These are phyloP conservation scores for Carpinus viminea DNA, from an alignment of 306 rosid species.

Conservation along the genomic window DNA sequence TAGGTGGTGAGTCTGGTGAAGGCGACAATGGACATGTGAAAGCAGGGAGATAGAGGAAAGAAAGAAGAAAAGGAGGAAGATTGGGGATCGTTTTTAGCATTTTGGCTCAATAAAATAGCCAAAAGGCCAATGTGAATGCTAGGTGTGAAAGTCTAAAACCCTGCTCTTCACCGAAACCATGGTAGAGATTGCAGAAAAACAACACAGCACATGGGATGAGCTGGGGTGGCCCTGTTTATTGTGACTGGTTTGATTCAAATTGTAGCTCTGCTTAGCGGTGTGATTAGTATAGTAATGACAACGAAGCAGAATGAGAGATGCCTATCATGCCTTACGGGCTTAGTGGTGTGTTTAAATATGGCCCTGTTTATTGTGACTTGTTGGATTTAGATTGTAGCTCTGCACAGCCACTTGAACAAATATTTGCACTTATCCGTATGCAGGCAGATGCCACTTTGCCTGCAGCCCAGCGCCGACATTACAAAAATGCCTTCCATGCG, in stretches of 20 bases:
- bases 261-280: not conserved
- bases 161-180: too few species aligned
- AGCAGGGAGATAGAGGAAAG: too few species aligned
- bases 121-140: too few species aligned
- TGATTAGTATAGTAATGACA: not conserved
- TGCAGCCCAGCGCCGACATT: constrained; percentile 83
- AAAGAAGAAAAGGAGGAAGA: too few species aligned
- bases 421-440: constrained; percentile 91
- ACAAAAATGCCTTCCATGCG: constrained; percentile 95
- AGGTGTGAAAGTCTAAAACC: too few species aligned
- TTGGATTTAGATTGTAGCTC: not conserved
- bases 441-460: constrained; percentile 98
- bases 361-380: not conserved
- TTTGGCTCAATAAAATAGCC: too few species aligned
- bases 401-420: not conserved
- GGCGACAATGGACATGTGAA: too few species aligned
- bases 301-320: not conserved
- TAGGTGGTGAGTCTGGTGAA: too few species aligned
- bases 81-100: too few species aligned
- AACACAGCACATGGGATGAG: too few species aligned
- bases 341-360: not conserved
- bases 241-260: constrained; percentile 1
- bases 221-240: not conserved
- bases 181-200: too few species aligned
- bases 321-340: not conserved